Evolutionary conservation across 1,284 basidiomycete species (phyloP), one percentile per base, ranked within the genome.

Genomic region (Sanghuangporus weigelae): DNA sequence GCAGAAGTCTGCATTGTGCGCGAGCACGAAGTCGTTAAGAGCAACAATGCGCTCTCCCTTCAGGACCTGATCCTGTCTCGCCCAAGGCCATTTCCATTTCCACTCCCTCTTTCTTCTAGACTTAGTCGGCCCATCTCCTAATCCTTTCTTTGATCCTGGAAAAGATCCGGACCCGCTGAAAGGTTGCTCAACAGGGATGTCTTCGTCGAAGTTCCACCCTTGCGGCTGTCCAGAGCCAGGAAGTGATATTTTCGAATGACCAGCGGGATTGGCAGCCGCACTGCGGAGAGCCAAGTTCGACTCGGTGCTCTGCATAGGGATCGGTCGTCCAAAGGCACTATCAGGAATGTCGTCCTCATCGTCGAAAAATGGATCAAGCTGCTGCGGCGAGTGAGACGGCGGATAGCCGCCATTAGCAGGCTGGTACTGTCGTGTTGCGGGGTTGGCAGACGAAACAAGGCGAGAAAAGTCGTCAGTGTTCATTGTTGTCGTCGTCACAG

Each of bases 11-110:
- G 74, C 73, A 69, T 90, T 89, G 56, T 84, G 84, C 63, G 81
- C 79, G 31, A 71, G 73, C 19, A 78, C 72, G 60, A 84, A 82
- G 64, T 80, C 79, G 76, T 96, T 95, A 71, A 96, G 80, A 12
- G 86, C 81, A 64, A 96, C 83, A 58, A 89, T 73, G 60, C 90
- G 80, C 74, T 92, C 88, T 42, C 89, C 88, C 4, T 77, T 76
- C 59, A 84, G 73, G 23, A 77, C 79, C 70, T 81, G 76, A 63
- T 85, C 60, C 26, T 55, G 82, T 74, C 84, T 90, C 73, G 84
- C 71, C 91, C 90, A 93, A 49, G 90, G 90, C 89, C 90, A 93
- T 72, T 79, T 87, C 84, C 84, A 89, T 66, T 79, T 87, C 84
- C 84, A 89, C 66, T 79, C 79, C 70, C 77, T 70, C 63, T 73